Percentiles rank a stretch among this genome's conserved stretches.
Evolutionary conservation across 495 filamentous ascomycete species (phyloP).

Genomic region (Polyplosphaeria fusca): DNA sequence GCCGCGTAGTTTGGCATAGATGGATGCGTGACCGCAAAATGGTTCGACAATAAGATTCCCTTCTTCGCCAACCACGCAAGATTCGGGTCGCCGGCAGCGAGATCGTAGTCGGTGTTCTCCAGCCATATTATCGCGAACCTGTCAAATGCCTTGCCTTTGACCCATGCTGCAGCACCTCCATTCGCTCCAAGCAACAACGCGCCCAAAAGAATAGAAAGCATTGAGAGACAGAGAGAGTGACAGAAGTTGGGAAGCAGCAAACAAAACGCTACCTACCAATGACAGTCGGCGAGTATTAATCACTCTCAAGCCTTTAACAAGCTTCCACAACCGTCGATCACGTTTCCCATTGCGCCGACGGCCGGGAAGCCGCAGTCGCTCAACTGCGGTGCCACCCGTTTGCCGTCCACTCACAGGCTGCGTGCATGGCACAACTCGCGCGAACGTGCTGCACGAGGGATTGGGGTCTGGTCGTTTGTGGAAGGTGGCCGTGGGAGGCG

Average conservation of each 20-base stretch:
- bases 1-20: conserved; percentile 40
- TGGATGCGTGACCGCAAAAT: conserved; percentile 57
- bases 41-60: conserved; percentile 37
- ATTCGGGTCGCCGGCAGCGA: conserved; percentile 38
- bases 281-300: no score
- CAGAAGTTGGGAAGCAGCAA: no score
- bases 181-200: background rate
- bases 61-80: conserved; percentile 37
- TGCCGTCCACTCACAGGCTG: no score
- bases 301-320: no score
- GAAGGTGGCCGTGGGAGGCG: background rate
- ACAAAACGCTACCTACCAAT: no score
- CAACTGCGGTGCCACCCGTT: no score
- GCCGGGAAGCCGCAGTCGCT: no score
- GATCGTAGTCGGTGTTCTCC: conserved; percentile 41
- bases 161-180: conserved; percentile 20
- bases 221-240: background rate
- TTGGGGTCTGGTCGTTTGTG: background rate
- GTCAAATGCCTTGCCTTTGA: conserved; percentile 42
- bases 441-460: no score
- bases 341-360: no score
- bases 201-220: background rate
- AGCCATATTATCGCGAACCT: conserved; percentile 40
- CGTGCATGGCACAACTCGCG: no score
- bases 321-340: no score